Evolutionary conservation across 2,329 filamentous ascomycete species (phyloP).

Genomic region (Blumeriella jaapii): DNA sequence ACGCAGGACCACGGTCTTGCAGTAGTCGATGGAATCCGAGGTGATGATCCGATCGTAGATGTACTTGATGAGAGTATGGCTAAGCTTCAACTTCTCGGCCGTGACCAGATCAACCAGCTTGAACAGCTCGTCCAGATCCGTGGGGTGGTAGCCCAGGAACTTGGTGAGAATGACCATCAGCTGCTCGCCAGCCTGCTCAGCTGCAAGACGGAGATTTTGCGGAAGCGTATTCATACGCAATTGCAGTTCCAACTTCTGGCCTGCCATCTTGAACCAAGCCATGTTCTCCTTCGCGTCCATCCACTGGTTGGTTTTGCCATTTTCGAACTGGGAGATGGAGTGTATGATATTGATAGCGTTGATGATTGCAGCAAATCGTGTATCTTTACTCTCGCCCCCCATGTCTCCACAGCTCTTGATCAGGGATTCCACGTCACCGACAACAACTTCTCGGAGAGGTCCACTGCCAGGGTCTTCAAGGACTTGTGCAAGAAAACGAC

Average conservation of each 20-base stretch:
- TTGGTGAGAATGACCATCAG: slow-evolving; percentile 76
- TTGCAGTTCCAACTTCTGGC: slow-evolving; percentile 67
- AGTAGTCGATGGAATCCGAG: slow-evolving; percentile 75
- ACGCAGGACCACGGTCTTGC: slow-evolving; percentile 68
- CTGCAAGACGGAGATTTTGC: slow-evolving; percentile 64
- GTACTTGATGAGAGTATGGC: slow-evolving; percentile 65
- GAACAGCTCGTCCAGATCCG: slow-evolving; percentile 75
- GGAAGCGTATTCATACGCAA: slow-evolving; percentile 60
- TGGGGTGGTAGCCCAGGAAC: slow-evolving; percentile 62
- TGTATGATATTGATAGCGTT: slow-evolving; percentile 82
- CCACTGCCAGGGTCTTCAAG: slow-evolving; percentile 65
- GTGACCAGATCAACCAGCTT: slow-evolving; percentile 76
- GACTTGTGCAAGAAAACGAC: slow-evolving; percentile 82
- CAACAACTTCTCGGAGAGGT: slow-evolving; percentile 62
- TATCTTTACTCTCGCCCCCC: slow-evolving; percentile 55
- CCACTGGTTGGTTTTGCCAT: slow-evolving; percentile 52
- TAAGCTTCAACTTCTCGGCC: slow-evolving; percentile 66
- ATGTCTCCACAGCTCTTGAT: slow-evolving; percentile 55
- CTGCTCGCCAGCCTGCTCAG: slow-evolving; percentile 81
- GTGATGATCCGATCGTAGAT: slow-evolving; percentile 79
- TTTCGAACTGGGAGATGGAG: slow-evolving; percentile 56
- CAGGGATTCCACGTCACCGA: slow-evolving; percentile 61
- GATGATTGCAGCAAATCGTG: slow-evolving; percentile 57
- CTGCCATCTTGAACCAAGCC: slow-evolving; percentile 51
- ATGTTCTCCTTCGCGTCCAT: slow-evolving; percentile 54